Base-by-base conservation (phyloP, 2,329 filamentous ascomycete genomes). In the Colletotrichum sp. region DNA sequence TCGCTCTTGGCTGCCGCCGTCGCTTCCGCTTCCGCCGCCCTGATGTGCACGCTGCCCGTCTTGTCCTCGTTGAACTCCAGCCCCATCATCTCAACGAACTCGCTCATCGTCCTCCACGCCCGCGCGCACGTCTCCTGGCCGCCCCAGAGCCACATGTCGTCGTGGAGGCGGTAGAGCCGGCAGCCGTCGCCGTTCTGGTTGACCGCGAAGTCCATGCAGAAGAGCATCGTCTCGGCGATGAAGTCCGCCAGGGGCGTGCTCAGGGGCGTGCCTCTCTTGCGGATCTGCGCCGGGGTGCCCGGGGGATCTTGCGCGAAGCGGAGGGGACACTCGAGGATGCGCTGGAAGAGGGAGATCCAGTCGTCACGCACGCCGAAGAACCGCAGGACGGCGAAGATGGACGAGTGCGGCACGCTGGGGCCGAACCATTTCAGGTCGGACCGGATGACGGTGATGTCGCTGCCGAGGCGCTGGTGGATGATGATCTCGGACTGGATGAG, bases 141-240 rank as follows among this genome's bases (percentile, higher is more conserved):
- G 8, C 90, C 89, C 90, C 91, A 93, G 76, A 93, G 89, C 91
- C 91, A 93, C 76, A 93, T 88, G 80, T 93, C 92, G 79, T 93
- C 92, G 77, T 93, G 90, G 55, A 93, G 84, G 9, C 92, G 89
- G 78, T 92, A 92, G 39, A 93, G 83, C 28, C 88, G 86, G 2
- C 85, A 84, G 0, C 90, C 90, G 16, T 86, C 78, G 1, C 91
- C 89, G 15, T 84, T 83, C 76, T 89, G 87, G 76, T 93, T 93
- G 74, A 93, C 88, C 0, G 91, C 87, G 78, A 90, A 92, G 79
- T 93, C 92, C 80, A 93, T 87, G 78, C 89, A 90, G 80, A 93
- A 93, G 1, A 94, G 84, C 26, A 93, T 82, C 0, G 86, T 81
- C 81, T 93, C 92, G 7, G 90, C 89, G 55, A 93, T 87, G 15